Evolutionary conservation across 2,329 filamentous ascomycete genomes (phyloP).

Genomic region (Exophiala oligosperma): DNA sequence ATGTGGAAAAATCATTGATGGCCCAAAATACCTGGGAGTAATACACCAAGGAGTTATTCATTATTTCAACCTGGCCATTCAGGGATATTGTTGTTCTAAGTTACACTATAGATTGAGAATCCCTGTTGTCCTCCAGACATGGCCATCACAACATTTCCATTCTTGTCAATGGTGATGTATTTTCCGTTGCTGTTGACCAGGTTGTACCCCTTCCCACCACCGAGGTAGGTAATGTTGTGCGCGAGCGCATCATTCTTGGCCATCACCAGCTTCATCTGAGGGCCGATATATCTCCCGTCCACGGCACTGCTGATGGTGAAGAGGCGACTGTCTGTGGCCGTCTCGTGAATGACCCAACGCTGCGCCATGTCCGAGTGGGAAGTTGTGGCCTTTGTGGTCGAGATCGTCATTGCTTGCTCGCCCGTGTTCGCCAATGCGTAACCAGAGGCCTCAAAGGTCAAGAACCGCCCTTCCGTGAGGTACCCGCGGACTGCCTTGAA

Average conservation of each 20-base stretch:
- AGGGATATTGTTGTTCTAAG: constrained; percentile 23
- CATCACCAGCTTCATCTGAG: constrained; percentile 28
- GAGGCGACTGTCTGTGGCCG: constrained; percentile 34
- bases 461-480: constrained; percentile 56
- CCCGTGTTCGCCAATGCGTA: constrained; percentile 43
- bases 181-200: constrained; percentile 32
- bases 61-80: background rate
- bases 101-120: constrained; percentile 37
- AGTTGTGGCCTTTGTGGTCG: constrained; percentile 30
- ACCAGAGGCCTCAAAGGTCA: constrained; percentile 52
- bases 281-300: constrained; percentile 42
- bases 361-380: constrained; percentile 45
- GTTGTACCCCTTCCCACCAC: constrained; percentile 38
- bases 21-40: no score
- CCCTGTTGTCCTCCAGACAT: constrained; percentile 12
- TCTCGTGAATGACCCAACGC: constrained; percentile 53
- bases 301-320: constrained; percentile 45
- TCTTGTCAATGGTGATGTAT: constrained; percentile 28
- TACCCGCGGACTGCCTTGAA: constrained; percentile 55
- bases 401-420: constrained; percentile 23
- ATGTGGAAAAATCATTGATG: no score
- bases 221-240: constrained; percentile 37
- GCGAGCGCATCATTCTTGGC: constrained; percentile 30
- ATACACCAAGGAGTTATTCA: no score
- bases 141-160: constrained; percentile 10